Base-by-base conservation (phyloP, 345 rosid species). In the Excoecaria cochinchinensis region DNA sequence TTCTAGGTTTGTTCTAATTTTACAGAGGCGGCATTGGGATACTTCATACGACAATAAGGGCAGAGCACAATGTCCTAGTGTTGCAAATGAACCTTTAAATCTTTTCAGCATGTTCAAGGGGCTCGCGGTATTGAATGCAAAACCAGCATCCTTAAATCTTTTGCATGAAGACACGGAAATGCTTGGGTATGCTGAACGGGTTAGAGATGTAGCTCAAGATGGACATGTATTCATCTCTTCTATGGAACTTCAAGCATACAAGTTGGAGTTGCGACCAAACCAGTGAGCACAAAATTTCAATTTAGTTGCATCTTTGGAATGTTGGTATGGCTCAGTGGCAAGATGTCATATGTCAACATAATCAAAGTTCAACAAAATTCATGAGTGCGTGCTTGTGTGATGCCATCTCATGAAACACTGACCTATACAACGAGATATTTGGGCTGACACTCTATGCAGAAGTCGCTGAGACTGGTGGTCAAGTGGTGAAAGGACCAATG, bases 171-270 rank as follows among this genome's bases (percentile, higher is more conserved):
- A 89, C 72, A 73, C 84, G 3, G 97, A 87, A 71, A 69, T 87
- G 81, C 90, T 95, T 3, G 99, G 97, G 42, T 95, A 93, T 59
- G 61, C 76, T 2, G 97, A 90, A 66, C 90, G 86, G 86, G 52
- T 76, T 13, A 80, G 79, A 46, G 92, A 89, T 76, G 81, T 78
- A 48, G 75, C 89, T 77, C 88, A 75, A 50, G 94, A 93, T 25
- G 98, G 97, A 68, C 87, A 57, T 68, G 79, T 90, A 24, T 25
- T 65, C 72, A 90, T 95, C 60, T 81, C 93, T 69, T 97, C 98
- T 61, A 95, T 93, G 99, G 99, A 95, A 85, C 84, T 95, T 80
- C 95, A 89, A 78, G 93, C 99, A 36, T 95, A 91, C 88, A 95
- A 92, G 86, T 83, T 95, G 82, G 97, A 90, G 69, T 71, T 95